phyloP scores from a whole-genome alignment of 257 asterid genomes.

The Salvia miltiorrhiza region DNA sequence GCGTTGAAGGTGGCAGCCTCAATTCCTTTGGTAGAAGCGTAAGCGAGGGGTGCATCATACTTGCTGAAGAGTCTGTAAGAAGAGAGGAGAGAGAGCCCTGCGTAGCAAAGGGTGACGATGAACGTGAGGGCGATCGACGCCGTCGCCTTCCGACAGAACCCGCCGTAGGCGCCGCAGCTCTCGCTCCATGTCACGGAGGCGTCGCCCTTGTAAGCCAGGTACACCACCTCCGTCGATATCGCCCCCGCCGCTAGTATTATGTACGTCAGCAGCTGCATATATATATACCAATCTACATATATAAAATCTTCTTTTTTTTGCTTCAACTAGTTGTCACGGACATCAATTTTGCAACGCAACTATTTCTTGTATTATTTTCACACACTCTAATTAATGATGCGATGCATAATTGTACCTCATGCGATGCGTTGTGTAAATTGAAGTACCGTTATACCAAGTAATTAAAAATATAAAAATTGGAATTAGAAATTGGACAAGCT shows the following conservation, averaged over 20 bases:
- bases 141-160: constrained; percentile 74
- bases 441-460: no score
- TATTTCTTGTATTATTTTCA: no score
- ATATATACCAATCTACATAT: no score
- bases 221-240: constrained; percentile 66
- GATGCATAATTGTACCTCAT: no score
- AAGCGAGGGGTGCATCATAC: constrained; percentile 65
- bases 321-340: no score
- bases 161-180: constrained; percentile 61
- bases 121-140: constrained; percentile 64
- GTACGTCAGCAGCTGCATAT: constrained; percentile 66
- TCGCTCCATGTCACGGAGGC: constrained; percentile 57
- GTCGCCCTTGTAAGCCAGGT: constrained; percentile 80
- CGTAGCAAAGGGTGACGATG: constrained; percentile 59
- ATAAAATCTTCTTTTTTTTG: no score
- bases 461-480: no score
- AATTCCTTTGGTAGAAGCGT: constrained; percentile 35
- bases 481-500: no score
- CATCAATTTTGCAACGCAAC: no score
- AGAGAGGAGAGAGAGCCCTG: constrained; percentile 63
- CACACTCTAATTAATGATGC: no score
- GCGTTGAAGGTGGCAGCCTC: constrained; percentile 34
- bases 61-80: constrained; percentile 85
- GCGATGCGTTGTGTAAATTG: no score
- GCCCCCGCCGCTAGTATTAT: constrained; percentile 73